These are phyloP conservation scores for Huntiella omanensis DNA, from an alignment of 2,329 filamentous ascomycete genomes.

Conservation along the genomic window DNA sequence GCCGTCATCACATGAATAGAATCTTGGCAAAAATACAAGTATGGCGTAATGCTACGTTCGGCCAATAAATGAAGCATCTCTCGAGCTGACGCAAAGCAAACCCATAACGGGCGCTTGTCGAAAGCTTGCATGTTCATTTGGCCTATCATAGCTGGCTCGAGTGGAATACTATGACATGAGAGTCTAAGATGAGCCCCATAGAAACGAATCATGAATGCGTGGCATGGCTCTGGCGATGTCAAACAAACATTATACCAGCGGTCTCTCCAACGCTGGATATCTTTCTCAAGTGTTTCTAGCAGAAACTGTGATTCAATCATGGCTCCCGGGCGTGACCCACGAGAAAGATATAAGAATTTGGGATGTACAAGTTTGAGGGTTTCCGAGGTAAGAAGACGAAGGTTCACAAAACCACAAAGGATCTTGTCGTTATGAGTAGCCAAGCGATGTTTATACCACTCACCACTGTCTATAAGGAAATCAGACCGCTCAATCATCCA, in stretches of 20 bases:
- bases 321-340: slow-evolving; percentile 11
- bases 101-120: slow-evolving; percentile 16
- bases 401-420: slow-evolving; percentile 20
- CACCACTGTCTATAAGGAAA: slow-evolving; percentile 20
- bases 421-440: slow-evolving; percentile 19
- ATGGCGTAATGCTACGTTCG: slow-evolving; percentile 14
- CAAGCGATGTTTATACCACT: slow-evolving; percentile 18
- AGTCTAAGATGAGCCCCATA: slow-evolving; percentile 22
- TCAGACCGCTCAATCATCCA: slow-evolving; percentile 23
- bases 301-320: slow-evolving; percentile 14
- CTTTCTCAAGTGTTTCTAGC: slow-evolving; percentile 13
- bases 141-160: slow-evolving; percentile 17
- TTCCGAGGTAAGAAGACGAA: slow-evolving; percentile 21
- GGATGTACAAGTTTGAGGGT: slow-evolving; percentile 13
- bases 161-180: slow-evolving; percentile 19
- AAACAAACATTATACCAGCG: slow-evolving; percentile 13
- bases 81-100: slow-evolving; percentile 18
- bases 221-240: slow-evolving; percentile 15
- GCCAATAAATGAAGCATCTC: slow-evolving; percentile 19
- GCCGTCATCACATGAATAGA: slow-evolving; percentile 25
- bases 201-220: slow-evolving; percentile 21
- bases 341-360: slow-evolving; percentile 12
- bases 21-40: slow-evolving; percentile 23
- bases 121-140: slow-evolving; percentile 13
- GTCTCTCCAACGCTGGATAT: slow-evolving; percentile 15